These are phyloP conservation scores for Candida dendrica DNA, from an alignment of 805 yeast species.

Conservation along the genomic window DNA sequence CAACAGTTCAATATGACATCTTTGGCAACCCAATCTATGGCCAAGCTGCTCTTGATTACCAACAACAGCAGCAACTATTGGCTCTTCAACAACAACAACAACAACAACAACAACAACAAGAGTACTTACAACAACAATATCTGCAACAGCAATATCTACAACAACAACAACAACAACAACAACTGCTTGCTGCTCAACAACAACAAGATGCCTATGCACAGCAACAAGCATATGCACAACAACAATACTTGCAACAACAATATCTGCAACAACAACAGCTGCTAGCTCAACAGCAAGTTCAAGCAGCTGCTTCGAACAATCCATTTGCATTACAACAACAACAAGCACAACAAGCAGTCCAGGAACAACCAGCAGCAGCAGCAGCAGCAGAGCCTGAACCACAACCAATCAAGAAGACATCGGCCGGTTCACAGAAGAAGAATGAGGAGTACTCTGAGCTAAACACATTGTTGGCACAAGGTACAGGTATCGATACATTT, in stretches of 20 bases:
- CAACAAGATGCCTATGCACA: conserved; percentile 26
- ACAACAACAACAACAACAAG: conserved; percentile 10
- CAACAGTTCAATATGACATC: conserved; percentile 23
- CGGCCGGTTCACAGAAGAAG: conserved; percentile 48
- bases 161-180: conserved; percentile 29
- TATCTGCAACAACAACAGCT: conserved; percentile 31
- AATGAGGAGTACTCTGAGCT: conserved; percentile 61
- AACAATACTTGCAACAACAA: conserved; percentile 26
- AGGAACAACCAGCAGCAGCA: conserved; percentile 12
- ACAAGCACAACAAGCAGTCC: conserved; percentile 25
- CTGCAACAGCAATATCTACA: conserved; percentile 21
- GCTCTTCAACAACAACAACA: conserved; percentile 21
- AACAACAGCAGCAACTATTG: conserved; percentile 35
- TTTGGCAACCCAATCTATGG: conserved; percentile 23
- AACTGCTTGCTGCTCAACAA: conserved; percentile 21
- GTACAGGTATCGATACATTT: conserved; percentile 90
- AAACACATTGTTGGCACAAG: conserved; percentile 71
- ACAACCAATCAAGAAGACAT: conserved; percentile 34
- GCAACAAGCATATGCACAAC: conserved; percentile 36
- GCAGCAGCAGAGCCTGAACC: conserved; percentile 19
- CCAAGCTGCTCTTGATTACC: conserved; percentile 15
- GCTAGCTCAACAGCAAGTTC: conserved; percentile 11
- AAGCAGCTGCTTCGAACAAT: neutral
- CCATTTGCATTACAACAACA: conserved; percentile 3
- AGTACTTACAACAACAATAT: conserved; percentile 14